phyloP scores from a whole-genome alignment of 75 land plant species.

The Adiantum capillusveneris region DNA sequence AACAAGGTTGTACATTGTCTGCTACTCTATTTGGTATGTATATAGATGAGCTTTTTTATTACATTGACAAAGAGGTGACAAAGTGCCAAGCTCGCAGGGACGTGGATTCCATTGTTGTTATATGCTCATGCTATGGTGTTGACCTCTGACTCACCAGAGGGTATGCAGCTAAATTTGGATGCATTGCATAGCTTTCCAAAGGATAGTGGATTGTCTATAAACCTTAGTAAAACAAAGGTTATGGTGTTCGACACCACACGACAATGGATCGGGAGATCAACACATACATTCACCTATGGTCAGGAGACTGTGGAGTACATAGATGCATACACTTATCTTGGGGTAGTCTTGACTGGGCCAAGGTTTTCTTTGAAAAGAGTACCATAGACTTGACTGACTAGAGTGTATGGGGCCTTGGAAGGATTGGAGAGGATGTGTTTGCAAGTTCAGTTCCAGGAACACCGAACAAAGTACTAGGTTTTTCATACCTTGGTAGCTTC shows the following conservation, averaged over 20 bases:
- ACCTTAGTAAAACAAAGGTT: background rate
- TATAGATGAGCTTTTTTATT: too few species aligned
- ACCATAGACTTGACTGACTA: background rate
- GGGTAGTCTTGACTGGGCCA: background rate
- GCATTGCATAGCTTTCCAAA: background rate
- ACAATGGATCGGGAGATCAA: background rate
- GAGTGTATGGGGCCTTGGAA: background rate
- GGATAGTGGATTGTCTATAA: background rate
- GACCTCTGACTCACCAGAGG: slow-evolving; percentile 2
- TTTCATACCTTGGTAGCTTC: background rate
- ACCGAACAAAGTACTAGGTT: background rate
- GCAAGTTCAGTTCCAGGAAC: background rate
- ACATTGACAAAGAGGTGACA: too few species aligned
- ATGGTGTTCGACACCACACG: slow-evolving; percentile 6
- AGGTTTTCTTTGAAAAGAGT: background rate
- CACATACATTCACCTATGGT: background rate
- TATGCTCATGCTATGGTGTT: background rate
- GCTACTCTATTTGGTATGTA: too few species aligned
- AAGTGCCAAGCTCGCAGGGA: background rate
- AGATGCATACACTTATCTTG: slow-evolving; percentile 1
- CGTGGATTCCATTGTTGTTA: background rate
- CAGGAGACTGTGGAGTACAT: background rate
- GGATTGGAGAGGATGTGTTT: slow-evolving; percentile 5
- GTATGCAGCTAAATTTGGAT: background rate
- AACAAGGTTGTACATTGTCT: too few species aligned